Evolutionary conservation across 768 basidiomycete species (phyloP), one percentile per base, ranked within the genome.

Genomic region (Tubosaeta sp.): DNA sequence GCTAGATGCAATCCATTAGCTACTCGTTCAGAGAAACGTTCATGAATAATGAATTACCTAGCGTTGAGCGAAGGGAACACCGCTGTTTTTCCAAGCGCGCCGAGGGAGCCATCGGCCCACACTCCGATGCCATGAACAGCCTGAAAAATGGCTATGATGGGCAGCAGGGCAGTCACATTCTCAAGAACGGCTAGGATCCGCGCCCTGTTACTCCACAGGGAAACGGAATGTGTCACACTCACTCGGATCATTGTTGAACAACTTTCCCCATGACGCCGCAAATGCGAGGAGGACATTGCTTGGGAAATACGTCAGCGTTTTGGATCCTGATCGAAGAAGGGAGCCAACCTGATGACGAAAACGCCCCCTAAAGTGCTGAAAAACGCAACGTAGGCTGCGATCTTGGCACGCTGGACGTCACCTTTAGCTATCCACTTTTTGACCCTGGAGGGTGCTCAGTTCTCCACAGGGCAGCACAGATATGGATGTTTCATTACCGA

Each of bases 221-320:
- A 27, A 14, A 24, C 13, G n/a, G 35, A 22, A 14, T 3, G 35
- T 16, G 13, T 3, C 40, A 36, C 22, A 64, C 69, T 44, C 52
- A 72, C 69, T 52, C 1, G 70, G 69, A 59, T 85, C 83, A 40
- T 73, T 71, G 57, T 83, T 84, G 72, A 86, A 86, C 16, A 87
- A 56, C 47, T 72, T 68, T 10, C 74, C 84, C 80, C 80, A 84
- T 6, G 70, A 67, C 34, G 72, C 56, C 11, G 77, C 65, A 63
- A 73, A 80, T 24, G 70, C 61, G 48, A 78, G 55, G 51, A 79
- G 74, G 51, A 76, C 57, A 1, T 65, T 56, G 46, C 79, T 48
- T 79, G 53, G 16, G 4, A 22, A 38, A 12, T 16, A 18, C 4
- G 34, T 50, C 34, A 51, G 46, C 29, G 11, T 13, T 11, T 38